phyloP scores from a whole-genome alignment of 306 rosid species.

The Dalbergia cochinchinensis region DNA sequence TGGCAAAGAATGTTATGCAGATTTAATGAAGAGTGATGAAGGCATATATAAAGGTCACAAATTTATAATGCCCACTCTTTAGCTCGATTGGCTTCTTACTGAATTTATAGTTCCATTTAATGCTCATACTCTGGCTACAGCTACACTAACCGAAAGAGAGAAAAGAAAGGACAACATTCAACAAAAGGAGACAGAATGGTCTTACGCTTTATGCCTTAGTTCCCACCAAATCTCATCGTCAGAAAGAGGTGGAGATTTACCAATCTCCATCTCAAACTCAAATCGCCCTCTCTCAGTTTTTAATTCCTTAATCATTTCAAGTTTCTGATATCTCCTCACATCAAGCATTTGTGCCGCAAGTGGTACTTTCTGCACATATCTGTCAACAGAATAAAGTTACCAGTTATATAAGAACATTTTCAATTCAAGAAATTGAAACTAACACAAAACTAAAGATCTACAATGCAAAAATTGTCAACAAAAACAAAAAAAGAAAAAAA shows the following conservation, averaged over 20 bases:
- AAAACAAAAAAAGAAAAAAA: constrained; percentile 5
- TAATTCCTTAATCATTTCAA: constrained; percentile 77
- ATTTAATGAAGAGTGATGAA: constrained; percentile 26
- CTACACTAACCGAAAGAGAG: constrained; percentile 9
- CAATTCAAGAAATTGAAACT: constrained; percentile 35
- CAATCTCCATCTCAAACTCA: constrained; percentile 89
- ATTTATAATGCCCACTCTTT: constrained; percentile 26
- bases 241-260: constrained; percentile 93
- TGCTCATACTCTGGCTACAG: constrained; percentile 32
- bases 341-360: constrained; percentile 95
- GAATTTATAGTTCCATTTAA: constrained; percentile 33
- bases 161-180: constrained; percentile 41
- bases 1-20: constrained; percentile 14
- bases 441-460: constrained; percentile 34
- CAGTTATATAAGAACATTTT: constrained; percentile 1
- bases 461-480: neutral
- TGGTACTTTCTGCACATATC: constrained; percentile 96
- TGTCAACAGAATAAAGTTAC: constrained; percentile 49
- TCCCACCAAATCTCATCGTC: constrained; percentile 94
- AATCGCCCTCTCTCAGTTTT: constrained; percentile 72
- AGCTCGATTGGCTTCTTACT: constrained; percentile 2
- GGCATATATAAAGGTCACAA: constrained; percentile 1
- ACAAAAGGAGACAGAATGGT: constrained; percentile 33
- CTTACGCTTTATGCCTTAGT: constrained; percentile 85
- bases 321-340: constrained; percentile 90